phyloP scores from a whole-genome alignment of 1,139 yeast genomes.

The Lodderomyces oxycetoniae region DNA sequence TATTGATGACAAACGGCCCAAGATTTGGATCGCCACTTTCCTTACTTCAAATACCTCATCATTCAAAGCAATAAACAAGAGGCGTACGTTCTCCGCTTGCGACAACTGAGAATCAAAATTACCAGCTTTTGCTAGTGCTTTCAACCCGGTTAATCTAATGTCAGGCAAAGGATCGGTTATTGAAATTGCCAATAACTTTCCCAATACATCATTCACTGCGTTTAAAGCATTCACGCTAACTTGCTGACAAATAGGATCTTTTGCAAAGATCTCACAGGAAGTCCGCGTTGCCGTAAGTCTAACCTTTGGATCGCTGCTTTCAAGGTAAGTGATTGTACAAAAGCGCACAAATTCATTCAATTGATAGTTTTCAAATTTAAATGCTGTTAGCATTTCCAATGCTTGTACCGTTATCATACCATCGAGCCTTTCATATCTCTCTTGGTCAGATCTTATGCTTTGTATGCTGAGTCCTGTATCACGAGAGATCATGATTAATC shows the following conservation, averaged over 20 bases:
- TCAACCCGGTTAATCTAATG: conserved; percentile 73
- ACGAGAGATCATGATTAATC: conserved; percentile 66
- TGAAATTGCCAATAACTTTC: conserved; percentile 72
- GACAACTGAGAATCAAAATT: conserved; percentile 88
- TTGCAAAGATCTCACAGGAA: conserved; percentile 70
- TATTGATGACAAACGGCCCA: conserved; percentile 78
- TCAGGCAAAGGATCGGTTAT: conserved; percentile 89
- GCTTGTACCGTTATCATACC: conserved; percentile 60
- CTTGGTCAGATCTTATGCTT: conserved; percentile 34
- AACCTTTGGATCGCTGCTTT: conserved; percentile 73
- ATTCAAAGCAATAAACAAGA: conserved; percentile 82
- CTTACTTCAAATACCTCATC: conserved; percentile 87
- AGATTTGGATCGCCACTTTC: conserved; percentile 69
- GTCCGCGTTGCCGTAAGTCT: conserved; percentile 83
- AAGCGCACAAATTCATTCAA: conserved; percentile 82
- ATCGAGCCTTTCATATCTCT: conserved; percentile 43
- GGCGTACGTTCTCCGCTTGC: conserved; percentile 84
- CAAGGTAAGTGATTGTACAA: conserved; percentile 76
- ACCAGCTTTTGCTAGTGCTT: conserved; percentile 56
- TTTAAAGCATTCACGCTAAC: conserved; percentile 78
- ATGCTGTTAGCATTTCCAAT: conserved; percentile 65
- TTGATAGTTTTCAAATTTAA: conserved; percentile 71
- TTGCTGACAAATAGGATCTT: conserved; percentile 82
- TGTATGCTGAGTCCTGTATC: conserved; percentile 51
- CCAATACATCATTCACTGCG: conserved; percentile 82